Base-by-base conservation (phyloP, 257 asterid genomes). In the Lycium barbarum region DNA sequence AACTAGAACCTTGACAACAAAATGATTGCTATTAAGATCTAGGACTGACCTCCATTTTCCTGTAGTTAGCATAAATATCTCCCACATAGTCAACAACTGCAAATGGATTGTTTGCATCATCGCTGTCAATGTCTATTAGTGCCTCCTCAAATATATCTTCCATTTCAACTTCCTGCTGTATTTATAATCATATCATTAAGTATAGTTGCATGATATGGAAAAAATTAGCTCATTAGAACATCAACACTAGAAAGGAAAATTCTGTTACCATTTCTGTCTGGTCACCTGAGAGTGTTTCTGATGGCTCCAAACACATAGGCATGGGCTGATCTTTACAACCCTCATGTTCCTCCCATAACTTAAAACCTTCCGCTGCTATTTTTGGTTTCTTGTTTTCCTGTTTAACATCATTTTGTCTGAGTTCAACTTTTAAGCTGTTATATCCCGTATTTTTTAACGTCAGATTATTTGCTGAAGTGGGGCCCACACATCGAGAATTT, bases 61-160 rank as follows among this genome's bases (percentile, higher is more conserved):
- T 93, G 91, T 93, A 96, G 88, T 89, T 88, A 47, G 94, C 86
- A 79, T 93, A 93, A 5, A 96, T 84, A 84, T 96, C 98, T 57
- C 93, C 95, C 3, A 96, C 91, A 80, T 96, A 96, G 18, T 93
- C 98, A 6, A 86, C 89, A 26, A 90, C 97, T 11, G 97, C 93
- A 54, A 96, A 92, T 7, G 98, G 95, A 84, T 96, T 89, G 86
- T 90, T 91, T 2, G 88, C 92, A 81, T 96, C 98, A 55, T 87
- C 68, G 7, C 89, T 76, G 67, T 96, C 99, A 35, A 96, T 96
- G 78, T 93, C 98, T 74, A 87, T 20, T 0, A 93, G 80, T 9
- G 91, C 78, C 86, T 94, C 98, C 86, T 94, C 98, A 55, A 90
- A 92, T 80, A 92, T 91, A 87, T 96, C 98, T 72, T 93, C 99